Conservation (phyloP, 2,329 filamentous ascomycete species). For the Trichoderma sp. region DNA sequence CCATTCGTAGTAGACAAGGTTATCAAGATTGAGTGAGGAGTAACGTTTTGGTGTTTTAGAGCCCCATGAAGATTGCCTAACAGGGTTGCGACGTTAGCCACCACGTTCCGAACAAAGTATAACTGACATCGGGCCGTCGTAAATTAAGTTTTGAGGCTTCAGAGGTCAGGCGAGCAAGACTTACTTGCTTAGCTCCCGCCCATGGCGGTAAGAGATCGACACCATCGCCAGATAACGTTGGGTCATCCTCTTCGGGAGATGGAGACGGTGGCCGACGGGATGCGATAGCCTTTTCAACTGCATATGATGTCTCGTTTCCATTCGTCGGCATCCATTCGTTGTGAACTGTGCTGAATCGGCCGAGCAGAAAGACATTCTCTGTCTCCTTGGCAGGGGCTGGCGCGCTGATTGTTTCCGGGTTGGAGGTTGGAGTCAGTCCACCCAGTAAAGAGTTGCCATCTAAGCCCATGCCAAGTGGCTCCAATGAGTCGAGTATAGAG, state of each 20-base stretch:
- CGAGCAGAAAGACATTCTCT: background rate
- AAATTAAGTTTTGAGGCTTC: background rate
- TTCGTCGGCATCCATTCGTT: background rate
- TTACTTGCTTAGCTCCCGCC: conserved; percentile 7
- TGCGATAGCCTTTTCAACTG: background rate
- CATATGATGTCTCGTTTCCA: background rate
- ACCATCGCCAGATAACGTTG: background rate
- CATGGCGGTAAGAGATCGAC: background rate
- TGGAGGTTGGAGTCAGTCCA: background rate
- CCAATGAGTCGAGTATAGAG: background rate
- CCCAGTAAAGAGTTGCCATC: background rate
- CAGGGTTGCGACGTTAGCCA: background rate
- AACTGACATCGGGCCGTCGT: background rate
- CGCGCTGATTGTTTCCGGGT: background rate
- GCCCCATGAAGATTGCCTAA: background rate
- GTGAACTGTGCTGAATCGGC: background rate
- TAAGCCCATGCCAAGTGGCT: background rate
- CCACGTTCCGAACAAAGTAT: background rate
- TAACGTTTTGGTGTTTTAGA: background rate
- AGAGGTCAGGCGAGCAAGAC: background rate
- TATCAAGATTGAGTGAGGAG: background rate
- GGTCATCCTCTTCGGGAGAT: background rate
- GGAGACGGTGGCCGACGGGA: background rate
- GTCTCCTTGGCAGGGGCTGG: background rate
- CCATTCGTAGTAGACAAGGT: background rate